Percentiles rank a stretch among this genome's conserved stretches.
phyloP scores from a whole-genome alignment of 495 filamentous ascomycete genomes.

The Sporormia fimetaria region DNA sequence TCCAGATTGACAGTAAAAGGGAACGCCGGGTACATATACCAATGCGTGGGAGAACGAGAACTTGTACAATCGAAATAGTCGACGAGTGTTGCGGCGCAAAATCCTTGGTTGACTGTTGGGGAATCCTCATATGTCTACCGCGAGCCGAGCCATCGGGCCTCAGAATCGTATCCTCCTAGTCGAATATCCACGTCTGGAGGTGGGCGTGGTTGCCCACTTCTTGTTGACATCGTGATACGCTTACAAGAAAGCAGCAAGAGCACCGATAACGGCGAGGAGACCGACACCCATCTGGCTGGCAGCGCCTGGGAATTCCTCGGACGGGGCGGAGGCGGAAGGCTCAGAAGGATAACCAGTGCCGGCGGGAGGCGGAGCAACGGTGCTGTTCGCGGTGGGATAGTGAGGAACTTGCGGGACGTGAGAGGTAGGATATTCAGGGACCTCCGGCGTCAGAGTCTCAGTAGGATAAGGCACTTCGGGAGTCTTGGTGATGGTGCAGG shows the following conservation, averaged over 20 bases:
- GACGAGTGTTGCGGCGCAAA: too few relatives aligned
- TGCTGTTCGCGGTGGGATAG: conserved; percentile 27
- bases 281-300: conserved; percentile 44
- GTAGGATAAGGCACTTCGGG: conserved; percentile 43
- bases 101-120: too few relatives aligned
- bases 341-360: conserved; percentile 22
- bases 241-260: conserved; percentile 69
- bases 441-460: conserved; percentile 16
- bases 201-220: too few relatives aligned
- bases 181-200: too few relatives aligned
- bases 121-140: too few relatives aligned
- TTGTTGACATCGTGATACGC: too few relatives aligned
- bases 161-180: too few relatives aligned
- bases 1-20: too few relatives aligned
- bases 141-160: too few relatives aligned
- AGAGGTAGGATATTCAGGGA: conserved; percentile 33
- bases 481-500: conserved; percentile 66
- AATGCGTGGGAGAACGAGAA: too few relatives aligned
- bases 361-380: conserved; percentile 20
- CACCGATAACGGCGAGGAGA: conserved; percentile 48
- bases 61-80: too few relatives aligned
- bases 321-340: conserved; percentile 34
- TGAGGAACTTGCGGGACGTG: neutral
- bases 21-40: too few relatives aligned
- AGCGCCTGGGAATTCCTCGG: conserved; percentile 38